These are phyloP conservation scores for Centella asiatica DNA, from an alignment of 129 eudicot species.

Conservation along the genomic window DNA sequence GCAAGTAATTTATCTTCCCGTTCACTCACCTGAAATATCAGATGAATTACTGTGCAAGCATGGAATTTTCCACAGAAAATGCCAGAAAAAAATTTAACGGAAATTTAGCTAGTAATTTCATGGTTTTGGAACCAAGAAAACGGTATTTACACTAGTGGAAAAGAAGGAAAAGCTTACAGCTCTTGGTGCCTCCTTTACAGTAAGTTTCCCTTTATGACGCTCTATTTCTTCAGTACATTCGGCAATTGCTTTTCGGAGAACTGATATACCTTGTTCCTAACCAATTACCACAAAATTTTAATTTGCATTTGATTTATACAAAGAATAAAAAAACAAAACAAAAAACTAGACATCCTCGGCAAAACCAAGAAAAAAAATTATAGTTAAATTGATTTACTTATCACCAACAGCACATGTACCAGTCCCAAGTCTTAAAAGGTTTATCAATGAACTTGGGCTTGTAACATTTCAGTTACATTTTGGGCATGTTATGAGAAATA, in stretches of 20 bases:
- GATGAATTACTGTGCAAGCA: too few relatives aligned
- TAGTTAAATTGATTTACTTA: too few relatives aligned
- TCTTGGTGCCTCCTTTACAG: slow-evolving; percentile 53
- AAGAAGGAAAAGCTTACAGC: slow-evolving; percentile 36
- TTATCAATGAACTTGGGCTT: neutral
- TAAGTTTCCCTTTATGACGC: slow-evolving; percentile 53
- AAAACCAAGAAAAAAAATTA: too few relatives aligned
- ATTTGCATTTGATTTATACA: neutral
- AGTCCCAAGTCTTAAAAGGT: neutral
- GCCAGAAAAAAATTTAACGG: too few relatives aligned
- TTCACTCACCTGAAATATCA: slow-evolving; percentile 88
- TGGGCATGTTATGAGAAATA: too few relatives aligned
- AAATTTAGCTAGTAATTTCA: neutral
- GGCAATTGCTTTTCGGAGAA: slow-evolving; percentile 43
- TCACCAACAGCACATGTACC: too few relatives aligned
- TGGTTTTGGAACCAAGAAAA: neutral
- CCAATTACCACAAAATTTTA: slow-evolving; percentile 2
- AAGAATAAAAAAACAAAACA: neutral
- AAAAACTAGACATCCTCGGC: neutral
- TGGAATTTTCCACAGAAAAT: too few relatives aligned
- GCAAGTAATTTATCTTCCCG: slow-evolving; percentile 61
- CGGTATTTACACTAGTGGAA: neutral
- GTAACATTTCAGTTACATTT: too few relatives aligned
- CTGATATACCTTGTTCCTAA: slow-evolving; percentile 63
- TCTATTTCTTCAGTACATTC: slow-evolving; percentile 45